phyloP scores from a whole-genome alignment of 202 grass and related monocot species.

The Sporobolus alterniflorus region DNA sequence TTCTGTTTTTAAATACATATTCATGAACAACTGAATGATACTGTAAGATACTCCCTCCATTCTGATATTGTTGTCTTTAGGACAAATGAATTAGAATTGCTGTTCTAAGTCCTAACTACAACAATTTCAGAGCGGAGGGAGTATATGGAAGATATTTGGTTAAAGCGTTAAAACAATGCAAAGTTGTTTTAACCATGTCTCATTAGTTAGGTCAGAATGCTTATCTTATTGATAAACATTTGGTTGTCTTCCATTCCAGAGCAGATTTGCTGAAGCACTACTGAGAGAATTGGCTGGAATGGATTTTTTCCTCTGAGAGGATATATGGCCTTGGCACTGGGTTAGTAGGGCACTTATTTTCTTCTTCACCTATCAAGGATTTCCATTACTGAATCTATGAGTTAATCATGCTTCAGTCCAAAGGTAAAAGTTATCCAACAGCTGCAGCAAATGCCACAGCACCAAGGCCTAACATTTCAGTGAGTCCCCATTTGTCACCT shows the following conservation, averaged over 20 bases:
- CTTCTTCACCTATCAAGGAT: not conserved
- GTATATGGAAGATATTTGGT: not conserved
- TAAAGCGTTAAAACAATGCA: constrained; percentile 5
- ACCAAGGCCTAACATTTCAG: no score
- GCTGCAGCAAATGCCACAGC: no score
- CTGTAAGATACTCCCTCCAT: no score
- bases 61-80: no score
- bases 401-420: constrained; percentile 57
- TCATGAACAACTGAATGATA: constrained; percentile 14
- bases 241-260: constrained; percentile 55
- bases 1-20: constrained; percentile 25
- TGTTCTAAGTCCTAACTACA: no score
- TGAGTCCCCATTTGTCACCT: no score
- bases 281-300: constrained; percentile 84
- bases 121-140: no score
- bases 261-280: constrained; percentile 87
- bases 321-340: constrained; percentile 96
- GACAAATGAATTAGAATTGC: no score
- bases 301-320: constrained; percentile 70
- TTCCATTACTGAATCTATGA: constrained; percentile 19
- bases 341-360: constrained; percentile 49
- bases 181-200: not conserved
- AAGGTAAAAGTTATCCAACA: constrained; percentile 36
- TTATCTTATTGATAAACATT: constrained; percentile 16
- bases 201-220: not conserved